phyloP scores from a whole-genome alignment of 1,139 yeast genomes.

The Hansenula lynferdii region DNA sequence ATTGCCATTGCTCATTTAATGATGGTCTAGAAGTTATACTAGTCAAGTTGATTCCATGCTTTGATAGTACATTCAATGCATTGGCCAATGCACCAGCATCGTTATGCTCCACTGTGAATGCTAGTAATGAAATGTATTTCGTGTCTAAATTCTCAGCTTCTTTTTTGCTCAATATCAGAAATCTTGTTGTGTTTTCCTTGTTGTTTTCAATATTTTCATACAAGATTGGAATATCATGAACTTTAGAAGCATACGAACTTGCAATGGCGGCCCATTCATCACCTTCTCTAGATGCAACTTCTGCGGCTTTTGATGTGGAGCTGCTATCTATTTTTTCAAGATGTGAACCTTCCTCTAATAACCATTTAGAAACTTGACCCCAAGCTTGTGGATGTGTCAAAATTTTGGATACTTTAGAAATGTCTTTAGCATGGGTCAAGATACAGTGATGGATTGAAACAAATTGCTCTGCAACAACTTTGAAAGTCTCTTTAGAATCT shows the following conservation, averaged over 20 bases:
- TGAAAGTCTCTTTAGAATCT: conserved; percentile 30
- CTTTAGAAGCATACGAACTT: conserved; percentile 56
- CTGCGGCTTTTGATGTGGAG: conserved; percentile 86
- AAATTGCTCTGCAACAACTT: conserved; percentile 70
- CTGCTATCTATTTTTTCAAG: conserved; percentile 56
- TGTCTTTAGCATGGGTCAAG: conserved; percentile 42
- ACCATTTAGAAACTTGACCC: conserved; percentile 76
- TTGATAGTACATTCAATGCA: conserved; percentile 56
- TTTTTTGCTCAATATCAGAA: conserved; percentile 48
- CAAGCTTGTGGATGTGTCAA: conserved; percentile 98
- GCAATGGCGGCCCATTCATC: conserved; percentile 50
- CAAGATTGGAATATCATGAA: conserved; percentile 57
- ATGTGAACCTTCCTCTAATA: conserved; percentile 33
- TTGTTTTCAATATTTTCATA: conserved; percentile 62
- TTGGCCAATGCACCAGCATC: conserved; percentile 74
- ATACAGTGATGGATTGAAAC: conserved; percentile 82
- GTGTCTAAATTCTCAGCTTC: conserved; percentile 6
- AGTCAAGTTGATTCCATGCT: conserved; percentile 57
- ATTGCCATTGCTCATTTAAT: conserved; percentile 66
- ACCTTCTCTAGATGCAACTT: conserved; percentile 42
- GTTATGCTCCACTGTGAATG: conserved; percentile 64
- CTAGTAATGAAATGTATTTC: conserved; percentile 44
- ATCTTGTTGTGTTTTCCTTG: conserved; percentile 76
- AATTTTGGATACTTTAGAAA: conserved; percentile 46
- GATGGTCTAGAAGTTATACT: conserved; percentile 76